Evolutionary conservation across 208 protist genomes (phyloP), one percentile per base, ranked within the genome.

Genomic region (Trypanosoma theileri): DNA sequence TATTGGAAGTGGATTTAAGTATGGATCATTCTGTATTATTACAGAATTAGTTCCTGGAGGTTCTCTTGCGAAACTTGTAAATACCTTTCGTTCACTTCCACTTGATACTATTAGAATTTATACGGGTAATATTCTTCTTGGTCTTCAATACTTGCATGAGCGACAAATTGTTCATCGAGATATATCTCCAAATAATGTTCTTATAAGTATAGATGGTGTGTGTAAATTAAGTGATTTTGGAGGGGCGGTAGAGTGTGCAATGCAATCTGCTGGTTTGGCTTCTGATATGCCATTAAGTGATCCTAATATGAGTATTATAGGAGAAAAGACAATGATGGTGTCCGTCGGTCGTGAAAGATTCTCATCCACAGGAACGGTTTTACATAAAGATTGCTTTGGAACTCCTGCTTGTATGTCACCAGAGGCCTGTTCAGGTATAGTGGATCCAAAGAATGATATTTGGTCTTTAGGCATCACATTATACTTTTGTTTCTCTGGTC

Each of bases 161-260:
- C 41, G 76, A 12, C 63, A 75, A 44, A 74, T 96, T 45, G 79
- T 90, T 3, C 88, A 96, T 67, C 79, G 88, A 6, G 88, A 94
- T 57, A 74, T 96, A 45, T 89, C 84, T 16, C 74, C 84, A 22
- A 87, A 89, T 60, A 94, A 93, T 58, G 67, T 96, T 24, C 71
- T 93, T n/a, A 69, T 96, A 22, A 84, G 79, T 31, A 88, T 65
- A 44, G 85, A 91, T 28, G 81, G 85, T 19, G 56, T 79, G 24
- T 88, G 81, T 74, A 91, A 92, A 70, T 58, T 96, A 1, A 85
- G 75, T 66, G 88, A 94, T 73, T 96, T 96, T 69, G 87, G 88
- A 46, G 77, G 73, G 26, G 73, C 81, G 3, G 71, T 86, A 53
- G 63, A 59, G 28, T 69, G 19, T 63, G 63, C 63, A 4, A 42